Percentiles rank a stretch among this genome's conserved stretches.
Evolutionary conservation across 2,329 filamentous ascomycete genomes (phyloP).

Genomic region (Alternaria consortialis): DNA sequence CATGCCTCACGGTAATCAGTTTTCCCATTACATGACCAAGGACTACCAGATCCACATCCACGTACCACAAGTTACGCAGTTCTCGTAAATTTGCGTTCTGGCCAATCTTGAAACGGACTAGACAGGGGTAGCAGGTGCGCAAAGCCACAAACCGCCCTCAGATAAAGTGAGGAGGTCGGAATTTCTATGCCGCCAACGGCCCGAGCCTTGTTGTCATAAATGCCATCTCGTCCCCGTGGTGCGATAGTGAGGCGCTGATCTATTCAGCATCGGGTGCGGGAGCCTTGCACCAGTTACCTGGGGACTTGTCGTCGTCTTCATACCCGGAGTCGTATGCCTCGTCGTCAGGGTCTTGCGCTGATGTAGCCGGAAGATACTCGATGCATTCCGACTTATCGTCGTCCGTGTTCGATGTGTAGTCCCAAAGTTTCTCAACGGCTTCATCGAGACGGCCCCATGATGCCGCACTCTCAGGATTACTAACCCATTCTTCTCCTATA

Average conservation of each 20-base stretch:
- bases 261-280: neutral
- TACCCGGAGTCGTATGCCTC: neutral
- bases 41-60: neutral
- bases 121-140: slow-evolving; percentile 2
- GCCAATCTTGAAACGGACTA: slow-evolving; percentile 4
- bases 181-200: neutral
- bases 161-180: neutral
- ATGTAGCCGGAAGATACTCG: neutral
- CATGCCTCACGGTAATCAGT: neutral
- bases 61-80: slow-evolving; percentile 5
- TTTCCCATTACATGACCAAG: slow-evolving; percentile 4
- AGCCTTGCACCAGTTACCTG: neutral
- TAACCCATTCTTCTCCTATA: neutral
- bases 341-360: neutral
- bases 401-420: neutral
- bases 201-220: neutral
- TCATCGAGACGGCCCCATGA: neutral
- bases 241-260: neutral
- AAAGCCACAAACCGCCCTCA: neutral
- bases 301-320: neutral
- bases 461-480: neutral
- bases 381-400: neutral
- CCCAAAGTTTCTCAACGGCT: neutral
- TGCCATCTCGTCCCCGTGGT: neutral
- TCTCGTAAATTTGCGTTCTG: neutral